These are phyloP conservation scores for Populus alba DNA, from an alignment of 345 rosid species.

Conservation along the genomic window DNA sequence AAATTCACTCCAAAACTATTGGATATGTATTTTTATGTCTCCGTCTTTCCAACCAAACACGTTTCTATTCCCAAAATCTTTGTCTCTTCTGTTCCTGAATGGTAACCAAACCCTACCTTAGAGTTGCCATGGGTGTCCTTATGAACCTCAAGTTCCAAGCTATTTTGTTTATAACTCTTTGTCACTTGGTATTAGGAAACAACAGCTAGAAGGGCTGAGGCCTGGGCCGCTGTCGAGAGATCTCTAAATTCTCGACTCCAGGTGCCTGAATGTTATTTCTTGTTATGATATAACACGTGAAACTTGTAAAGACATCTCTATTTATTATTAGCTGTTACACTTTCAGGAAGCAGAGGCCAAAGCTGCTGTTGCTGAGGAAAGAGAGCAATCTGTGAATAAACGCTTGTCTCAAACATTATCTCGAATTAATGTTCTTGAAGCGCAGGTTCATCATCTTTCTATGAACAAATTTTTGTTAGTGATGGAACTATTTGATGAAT, in stretches of 20 bases:
- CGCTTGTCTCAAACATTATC: slow-evolving; percentile 96
- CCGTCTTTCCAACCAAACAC: no score
- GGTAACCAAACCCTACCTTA: neutral
- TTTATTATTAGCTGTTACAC: slow-evolving; percentile 7
- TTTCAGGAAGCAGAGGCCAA: slow-evolving; percentile 87
- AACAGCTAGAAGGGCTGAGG: slow-evolving; percentile 83
- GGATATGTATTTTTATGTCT: no score
- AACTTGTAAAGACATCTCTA: slow-evolving; percentile 1
- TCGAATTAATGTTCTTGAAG: slow-evolving; percentile 94
- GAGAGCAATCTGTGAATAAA: slow-evolving; percentile 83
- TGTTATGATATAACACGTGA: neutral
- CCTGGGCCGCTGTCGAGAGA: slow-evolving; percentile 98
- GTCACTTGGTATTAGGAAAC: slow-evolving; percentile 60
- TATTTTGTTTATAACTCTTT: slow-evolving; percentile 14
- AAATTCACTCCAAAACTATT: no score
- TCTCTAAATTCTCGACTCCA: slow-evolving; percentile 80
- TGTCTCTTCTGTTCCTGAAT: no score
- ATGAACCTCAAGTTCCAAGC: neutral
- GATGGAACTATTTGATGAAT: slow-evolving; percentile 11
- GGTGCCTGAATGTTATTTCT: slow-evolving; percentile 44
- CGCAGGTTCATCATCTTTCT: slow-evolving; percentile 59
- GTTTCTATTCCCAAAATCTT: no score
- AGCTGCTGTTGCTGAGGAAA: slow-evolving; percentile 92
- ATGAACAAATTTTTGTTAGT: slow-evolving; percentile 10
- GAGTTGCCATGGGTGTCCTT: neutral